phyloP scores from a whole-genome alignment of 306 rosid species.

The Rubus idaeus region DNA sequence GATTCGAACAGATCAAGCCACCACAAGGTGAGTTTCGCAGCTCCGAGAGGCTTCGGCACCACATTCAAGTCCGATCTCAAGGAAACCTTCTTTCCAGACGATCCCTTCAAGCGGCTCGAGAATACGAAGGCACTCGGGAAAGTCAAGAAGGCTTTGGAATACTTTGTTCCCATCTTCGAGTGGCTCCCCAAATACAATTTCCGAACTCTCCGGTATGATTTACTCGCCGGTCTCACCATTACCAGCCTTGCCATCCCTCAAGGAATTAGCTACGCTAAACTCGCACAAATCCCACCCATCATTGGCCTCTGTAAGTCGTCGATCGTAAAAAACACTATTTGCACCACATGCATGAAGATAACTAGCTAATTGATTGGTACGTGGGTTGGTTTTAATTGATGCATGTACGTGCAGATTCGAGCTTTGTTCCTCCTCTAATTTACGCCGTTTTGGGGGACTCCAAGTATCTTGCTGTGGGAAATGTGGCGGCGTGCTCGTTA shows the following conservation, averaged over 20 bases:
- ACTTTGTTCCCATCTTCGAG: constrained; percentile 60
- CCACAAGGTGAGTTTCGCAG: constrained; percentile 47
- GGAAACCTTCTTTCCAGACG: constrained; percentile 61
- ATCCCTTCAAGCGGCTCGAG: constrained; percentile 58
- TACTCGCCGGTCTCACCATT: constrained; percentile 80
- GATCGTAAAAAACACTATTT: not conserved
- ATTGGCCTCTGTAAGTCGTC: constrained; percentile 68
- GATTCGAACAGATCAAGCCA: not conserved
- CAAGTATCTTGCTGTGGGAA: constrained; percentile 87
- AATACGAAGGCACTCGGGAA: constrained; percentile 10
- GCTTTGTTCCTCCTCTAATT: constrained; percentile 76
- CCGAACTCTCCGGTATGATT: constrained; percentile 40
- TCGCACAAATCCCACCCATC: constrained; percentile 65
- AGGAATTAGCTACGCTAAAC: constrained; percentile 87
- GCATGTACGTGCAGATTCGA: constrained; percentile 46
- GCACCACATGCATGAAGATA: too few species aligned
- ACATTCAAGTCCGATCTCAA: constrained; percentile 48
- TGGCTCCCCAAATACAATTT: constrained; percentile 66
- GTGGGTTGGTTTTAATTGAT: too few species aligned
- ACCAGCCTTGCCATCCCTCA: constrained; percentile 95
- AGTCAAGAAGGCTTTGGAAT: constrained; percentile 39
- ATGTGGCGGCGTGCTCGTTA: constrained; percentile 74
- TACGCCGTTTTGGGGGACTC: constrained; percentile 79
- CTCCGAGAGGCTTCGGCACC: constrained; percentile 31
- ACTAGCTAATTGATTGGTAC: too few species aligned